Percentiles rank a stretch among this genome's conserved stretches.
These are phyloP conservation scores for Dipodascus geniculatus DNA, from an alignment of 805 yeast species.

Conservation along the genomic window DNA sequence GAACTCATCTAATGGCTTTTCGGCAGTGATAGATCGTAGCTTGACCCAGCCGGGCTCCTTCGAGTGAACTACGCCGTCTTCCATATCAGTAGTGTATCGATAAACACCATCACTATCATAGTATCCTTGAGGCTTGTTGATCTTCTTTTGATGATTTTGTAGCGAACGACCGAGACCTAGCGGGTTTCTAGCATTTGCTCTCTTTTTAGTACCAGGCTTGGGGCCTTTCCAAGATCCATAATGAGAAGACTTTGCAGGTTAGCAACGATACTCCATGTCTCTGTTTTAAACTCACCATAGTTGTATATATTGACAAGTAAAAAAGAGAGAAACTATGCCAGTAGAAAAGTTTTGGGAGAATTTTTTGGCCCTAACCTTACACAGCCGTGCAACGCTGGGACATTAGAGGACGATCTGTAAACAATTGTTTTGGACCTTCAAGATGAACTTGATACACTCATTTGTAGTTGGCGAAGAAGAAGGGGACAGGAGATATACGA, in stretches of 20 bases:
- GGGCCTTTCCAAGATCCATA: constrained; percentile 72
- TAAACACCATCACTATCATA: constrained; percentile 62
- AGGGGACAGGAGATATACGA: background rate
- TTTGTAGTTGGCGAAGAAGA: background rate
- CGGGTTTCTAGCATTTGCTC: constrained; percentile 37
- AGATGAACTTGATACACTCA: background rate
- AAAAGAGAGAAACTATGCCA: background rate
- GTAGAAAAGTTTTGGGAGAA: background rate
- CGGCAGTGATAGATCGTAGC: constrained; percentile 88
- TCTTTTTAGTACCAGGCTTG: constrained; percentile 76
- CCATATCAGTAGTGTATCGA: constrained; percentile 65
- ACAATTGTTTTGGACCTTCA: no score
- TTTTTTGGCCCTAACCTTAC: background rate
- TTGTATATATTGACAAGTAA: background rate
- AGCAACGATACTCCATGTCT: background rate
- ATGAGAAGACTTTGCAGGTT: background rate
- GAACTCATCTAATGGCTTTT: constrained; percentile 86
- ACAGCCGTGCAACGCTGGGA: background rate
- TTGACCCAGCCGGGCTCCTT: constrained; percentile 85
- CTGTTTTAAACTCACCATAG: background rate
- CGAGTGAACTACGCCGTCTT: constrained; percentile 51
- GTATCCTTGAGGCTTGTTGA: constrained; percentile 19
- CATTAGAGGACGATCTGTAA: background rate
- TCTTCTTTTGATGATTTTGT: constrained; percentile 57
- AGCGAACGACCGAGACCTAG: constrained; percentile 82